A percentile compares a stretch with the other conserved stretches of the same genome.
These are phyloP conservation scores for Malus asiatica DNA, from an alignment of 306 rosid genomes.

Conservation along the genomic window DNA sequence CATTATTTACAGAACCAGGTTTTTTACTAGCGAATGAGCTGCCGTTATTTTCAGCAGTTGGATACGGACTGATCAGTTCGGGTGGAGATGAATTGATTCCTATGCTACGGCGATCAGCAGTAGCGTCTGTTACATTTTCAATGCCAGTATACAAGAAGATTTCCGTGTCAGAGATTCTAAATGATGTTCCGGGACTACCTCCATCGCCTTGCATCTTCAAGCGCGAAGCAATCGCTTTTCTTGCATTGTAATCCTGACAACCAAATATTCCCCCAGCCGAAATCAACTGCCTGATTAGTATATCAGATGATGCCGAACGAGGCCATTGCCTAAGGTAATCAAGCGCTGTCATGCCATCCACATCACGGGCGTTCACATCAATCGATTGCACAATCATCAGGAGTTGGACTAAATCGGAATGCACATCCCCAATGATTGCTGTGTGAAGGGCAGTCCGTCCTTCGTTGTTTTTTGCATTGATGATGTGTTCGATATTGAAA, in stretches of 20 bases:
- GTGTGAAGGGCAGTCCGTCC: slow-evolving; percentile 82
- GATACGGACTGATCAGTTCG: slow-evolving; percentile 29
- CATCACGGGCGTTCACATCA: slow-evolving; percentile 60
- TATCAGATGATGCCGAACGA: slow-evolving; percentile 60
- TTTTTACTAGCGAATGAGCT: slow-evolving; percentile 34
- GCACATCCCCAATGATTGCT: slow-evolving; percentile 79
- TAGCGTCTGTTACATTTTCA: slow-evolving; percentile 43
- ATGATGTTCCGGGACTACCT: slow-evolving; percentile 84
- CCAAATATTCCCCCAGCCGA: slow-evolving; percentile 94
- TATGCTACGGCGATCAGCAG: slow-evolving; percentile 36
- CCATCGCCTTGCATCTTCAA: slow-evolving; percentile 68
- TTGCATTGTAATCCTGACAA: slow-evolving; percentile 52
- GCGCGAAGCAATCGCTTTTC: slow-evolving; percentile 80
- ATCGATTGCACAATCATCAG: slow-evolving; percentile 62
- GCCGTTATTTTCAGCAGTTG: slow-evolving; percentile 27
- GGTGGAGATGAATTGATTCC: slow-evolving; percentile 50
- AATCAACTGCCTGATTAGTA: slow-evolving; percentile 63
- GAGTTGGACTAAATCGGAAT: slow-evolving; percentile 82
- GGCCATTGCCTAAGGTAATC: slow-evolving; percentile 76
- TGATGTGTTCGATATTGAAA: slow-evolving; percentile 42
- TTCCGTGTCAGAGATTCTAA: slow-evolving; percentile 68
- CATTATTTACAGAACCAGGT: slow-evolving; percentile 56
- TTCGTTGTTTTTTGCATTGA: slow-evolving; percentile 62
- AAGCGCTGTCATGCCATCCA: slow-evolving; percentile 73
- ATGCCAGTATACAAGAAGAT: slow-evolving; percentile 74